Evolutionary conservation across 345 rosid genomes (phyloP), one percentile per base, ranked within the genome.

Genomic region (Syzygium jambos): DNA sequence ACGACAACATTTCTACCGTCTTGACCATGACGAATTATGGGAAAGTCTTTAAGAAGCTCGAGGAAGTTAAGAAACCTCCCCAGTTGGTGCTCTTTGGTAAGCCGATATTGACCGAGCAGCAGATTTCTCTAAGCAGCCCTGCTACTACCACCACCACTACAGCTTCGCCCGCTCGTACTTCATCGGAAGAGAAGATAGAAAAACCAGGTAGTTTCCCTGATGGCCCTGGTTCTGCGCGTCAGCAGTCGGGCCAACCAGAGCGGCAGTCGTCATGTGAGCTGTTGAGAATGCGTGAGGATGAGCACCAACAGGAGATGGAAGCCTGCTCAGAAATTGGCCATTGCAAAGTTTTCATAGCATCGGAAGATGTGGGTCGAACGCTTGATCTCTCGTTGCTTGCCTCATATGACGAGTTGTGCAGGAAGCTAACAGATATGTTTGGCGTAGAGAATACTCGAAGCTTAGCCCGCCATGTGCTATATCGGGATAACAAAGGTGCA

Each of bases 61-160:
- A 87, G 55, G 93, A 90, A 87, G 85, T 87, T 55, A 93, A 90
- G 92, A 87, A 52, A 85, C 86, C 89, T 29, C 90, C 93, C 43
- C 97, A 89, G 87, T 88, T 95, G 22, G 89, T 95, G 46, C 91
- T 95, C 68, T 95, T 95, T 22, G 98, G 98, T 52, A 92, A 93
- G 89, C 92, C 91, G 29, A 95, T 95, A 87, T 90, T 92, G 46
- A 89, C 93, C 0, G 93, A 91, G 85, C 93, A 90, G 88, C 95
- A 88, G 87, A 89, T 91, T 88, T 92, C 93, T 86, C 92, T 86
- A 25, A 88, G 92, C 90, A 87, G 90, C 88, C 89, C 93, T 16
- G 91, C 90, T 41, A 91, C 90, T 57, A 73, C 90, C n/a, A 91
- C 80, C 38, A 10, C 49, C 5, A 73, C 82, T 73, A 73, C 82